Conservation (phyloP, 768 basidiomycete genomes). For the Rhodocollybia butyracea region DNA sequence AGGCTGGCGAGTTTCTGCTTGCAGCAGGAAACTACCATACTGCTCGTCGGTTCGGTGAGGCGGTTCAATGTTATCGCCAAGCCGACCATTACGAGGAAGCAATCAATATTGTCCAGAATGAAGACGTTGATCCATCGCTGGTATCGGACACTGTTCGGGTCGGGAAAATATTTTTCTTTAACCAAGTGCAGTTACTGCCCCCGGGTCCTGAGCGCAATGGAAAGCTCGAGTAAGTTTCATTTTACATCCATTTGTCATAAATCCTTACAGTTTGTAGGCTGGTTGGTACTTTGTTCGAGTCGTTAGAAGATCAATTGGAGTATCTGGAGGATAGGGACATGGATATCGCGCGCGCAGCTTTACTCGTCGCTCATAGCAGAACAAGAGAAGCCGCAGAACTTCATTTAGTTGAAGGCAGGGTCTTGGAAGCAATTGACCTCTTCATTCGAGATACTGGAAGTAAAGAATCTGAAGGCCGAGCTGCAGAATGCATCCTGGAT, state of each 20-base stretch:
- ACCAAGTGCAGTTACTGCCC: constrained; percentile 15
- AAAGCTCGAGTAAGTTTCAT: constrained; percentile 21
- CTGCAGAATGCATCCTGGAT: constrained; percentile 35
- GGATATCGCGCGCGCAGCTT: constrained; percentile 40
- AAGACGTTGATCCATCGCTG: constrained; percentile 30
- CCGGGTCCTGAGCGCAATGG: constrained; percentile 9
- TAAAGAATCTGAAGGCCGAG: constrained; percentile 27
- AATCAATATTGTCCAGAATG: constrained; percentile 35
- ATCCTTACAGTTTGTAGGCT: constrained; percentile 30
- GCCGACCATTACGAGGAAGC: constrained; percentile 52
- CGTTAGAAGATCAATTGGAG: constrained; percentile 49
- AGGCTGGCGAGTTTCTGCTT: constrained; percentile 30
- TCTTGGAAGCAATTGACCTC: constrained; percentile 42
- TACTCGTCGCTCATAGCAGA: constrained; percentile 41
- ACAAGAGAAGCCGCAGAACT: constrained; percentile 50
- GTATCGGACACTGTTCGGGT: constrained; percentile 36
- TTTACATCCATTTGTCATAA: not conserved
- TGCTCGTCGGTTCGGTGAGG: constrained; percentile 39
- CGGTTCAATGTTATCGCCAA: constrained; percentile 48
- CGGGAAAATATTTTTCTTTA: constrained; percentile 44
- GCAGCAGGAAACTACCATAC: constrained; percentile 44
- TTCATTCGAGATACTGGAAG: constrained; percentile 32
- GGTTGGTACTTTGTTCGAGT: constrained; percentile 43
- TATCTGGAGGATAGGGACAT: constrained; percentile 55
- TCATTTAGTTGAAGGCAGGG: constrained; percentile 44